phyloP scores from a whole-genome alignment of 2,329 filamentous ascomycete species.

The Phaeosphaeriaceae sp. region DNA sequence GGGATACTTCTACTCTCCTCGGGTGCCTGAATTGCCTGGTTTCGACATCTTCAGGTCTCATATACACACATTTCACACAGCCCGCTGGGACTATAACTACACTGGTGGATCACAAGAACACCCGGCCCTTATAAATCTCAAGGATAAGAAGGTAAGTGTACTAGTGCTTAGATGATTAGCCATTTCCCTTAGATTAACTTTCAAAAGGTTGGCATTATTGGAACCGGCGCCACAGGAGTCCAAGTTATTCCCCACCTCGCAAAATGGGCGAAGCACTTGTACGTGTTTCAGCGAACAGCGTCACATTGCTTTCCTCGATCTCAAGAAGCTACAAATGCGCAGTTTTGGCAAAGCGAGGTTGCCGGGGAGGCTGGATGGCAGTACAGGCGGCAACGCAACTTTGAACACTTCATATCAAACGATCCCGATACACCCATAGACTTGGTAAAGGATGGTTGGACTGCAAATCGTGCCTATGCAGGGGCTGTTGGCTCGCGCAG shows the following conservation, averaged over 20 bases:
- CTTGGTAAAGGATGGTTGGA: not conserved
- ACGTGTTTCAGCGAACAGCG: conserved; percentile 54
- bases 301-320: conserved; percentile 44
- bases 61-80: conserved; percentile 49
- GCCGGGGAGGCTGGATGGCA: conserved; percentile 55
- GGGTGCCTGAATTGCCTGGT: conserved; percentile 51
- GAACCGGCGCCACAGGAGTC: conserved; percentile 53
- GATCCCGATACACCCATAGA: not conserved
- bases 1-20: conserved; percentile 17
- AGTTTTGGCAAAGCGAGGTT: conserved; percentile 50
- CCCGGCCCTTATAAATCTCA: conserved; percentile 22
- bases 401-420: conserved; percentile 31
- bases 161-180: not conserved
- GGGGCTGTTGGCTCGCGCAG: not conserved
- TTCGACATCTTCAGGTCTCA: conserved; percentile 41
- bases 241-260: conserved; percentile 51
- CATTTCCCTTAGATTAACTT: not conserved
- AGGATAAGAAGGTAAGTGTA: conserved; percentile 41
- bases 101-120: conserved; percentile 48
- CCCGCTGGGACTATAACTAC: conserved; percentile 53
- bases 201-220: conserved; percentile 43
- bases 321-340: conserved; percentile 50
- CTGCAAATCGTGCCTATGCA: not conserved
- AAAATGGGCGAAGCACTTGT: conserved; percentile 43
- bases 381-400: conserved; percentile 52